Evolutionary conservation across 73 alveolate species (phyloP).

Genomic region (Tetrahymena malaccensis): DNA sequence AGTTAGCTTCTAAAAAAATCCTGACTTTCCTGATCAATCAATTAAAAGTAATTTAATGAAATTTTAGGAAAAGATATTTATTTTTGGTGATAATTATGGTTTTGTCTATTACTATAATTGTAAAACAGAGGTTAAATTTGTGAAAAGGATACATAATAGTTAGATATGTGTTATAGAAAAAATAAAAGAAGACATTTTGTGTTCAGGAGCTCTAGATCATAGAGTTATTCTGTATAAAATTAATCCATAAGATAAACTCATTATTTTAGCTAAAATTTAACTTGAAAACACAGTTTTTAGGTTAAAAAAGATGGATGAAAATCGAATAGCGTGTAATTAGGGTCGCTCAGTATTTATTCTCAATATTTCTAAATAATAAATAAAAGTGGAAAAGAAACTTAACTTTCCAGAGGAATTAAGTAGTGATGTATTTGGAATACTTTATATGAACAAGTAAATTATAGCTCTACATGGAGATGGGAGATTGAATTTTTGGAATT

Average conservation of each 20-base stretch:
- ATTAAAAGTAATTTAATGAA: not conserved
- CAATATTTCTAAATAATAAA: not conserved
- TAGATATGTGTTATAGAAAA: not conserved
- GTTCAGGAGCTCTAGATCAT: not conserved
- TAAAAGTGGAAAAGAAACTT: not conserved
- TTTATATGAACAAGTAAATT: not conserved
- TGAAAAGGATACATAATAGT: not conserved
- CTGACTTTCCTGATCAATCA: not conserved
- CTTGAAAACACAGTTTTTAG: not conserved
- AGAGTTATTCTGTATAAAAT: not conserved
- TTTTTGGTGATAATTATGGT: not conserved
- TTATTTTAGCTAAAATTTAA: not conserved
- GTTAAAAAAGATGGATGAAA: not conserved
- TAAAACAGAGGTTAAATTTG: not conserved
- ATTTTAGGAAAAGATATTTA: not conserved
- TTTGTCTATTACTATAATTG: not conserved
- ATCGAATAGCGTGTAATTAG: not conserved
- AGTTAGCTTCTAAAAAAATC: not conserved
- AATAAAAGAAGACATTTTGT: not conserved
- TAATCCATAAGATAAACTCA: not conserved
- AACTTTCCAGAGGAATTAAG: not conserved
- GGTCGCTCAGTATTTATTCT: not conserved
- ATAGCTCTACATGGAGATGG: not conserved
- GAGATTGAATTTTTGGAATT: not conserved
- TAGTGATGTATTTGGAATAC: not conserved